Evolutionary conservation across 345 rosid species (phyloP), one percentile per base, ranked within the genome.

Genomic region (Litchi chinensis): DNA sequence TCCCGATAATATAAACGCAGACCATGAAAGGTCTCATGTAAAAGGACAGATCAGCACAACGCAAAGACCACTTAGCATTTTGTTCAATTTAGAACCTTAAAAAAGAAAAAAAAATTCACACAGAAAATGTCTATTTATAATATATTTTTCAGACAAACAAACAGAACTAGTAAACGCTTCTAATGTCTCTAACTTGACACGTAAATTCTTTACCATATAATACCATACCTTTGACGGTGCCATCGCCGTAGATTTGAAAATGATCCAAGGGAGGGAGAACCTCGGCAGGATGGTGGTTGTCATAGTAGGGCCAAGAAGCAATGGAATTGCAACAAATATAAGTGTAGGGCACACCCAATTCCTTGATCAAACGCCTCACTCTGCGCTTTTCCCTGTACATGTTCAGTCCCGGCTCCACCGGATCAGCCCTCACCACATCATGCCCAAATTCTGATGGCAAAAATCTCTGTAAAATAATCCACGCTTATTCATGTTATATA

Each of bases 361-460:
- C 85, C 68, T 92, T 93, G 1, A 76, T 77, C 77, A 81, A 8
- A 21, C 90, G 85, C 54, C 97, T 80, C 0, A 90, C 63, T 64
- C 2, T 12, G 18, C 92, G 88, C 84, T 92, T 92, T 59, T 87
- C 87, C 1, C 18, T 22, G 86, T 92, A 92, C 93, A 89, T 87
- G 0, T 0, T 0, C 6, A 86, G 82, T 1, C 93, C 97, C 0
- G 97, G 97, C 84, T 87, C 89, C 6, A 92, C 93, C 1, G 97
- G 97, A 0, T 88, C 83, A 6, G 97, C 85, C 74, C 91, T 79
- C 60, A 82, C 87, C 68, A 92, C 89, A 24, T 90, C 97, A 69
- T 92, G 97, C 16, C 97, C 97, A 10, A 92, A 92, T 60, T 92
- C 97, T 0, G 97, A 92, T 0, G 97, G 94, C 83, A 90, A 79